Percentiles rank a stretch among this genome's conserved stretches.
Evolutionary conservation across 345 rosid genomes (phyloP).

Genomic region (Isatis tinctoria): DNA sequence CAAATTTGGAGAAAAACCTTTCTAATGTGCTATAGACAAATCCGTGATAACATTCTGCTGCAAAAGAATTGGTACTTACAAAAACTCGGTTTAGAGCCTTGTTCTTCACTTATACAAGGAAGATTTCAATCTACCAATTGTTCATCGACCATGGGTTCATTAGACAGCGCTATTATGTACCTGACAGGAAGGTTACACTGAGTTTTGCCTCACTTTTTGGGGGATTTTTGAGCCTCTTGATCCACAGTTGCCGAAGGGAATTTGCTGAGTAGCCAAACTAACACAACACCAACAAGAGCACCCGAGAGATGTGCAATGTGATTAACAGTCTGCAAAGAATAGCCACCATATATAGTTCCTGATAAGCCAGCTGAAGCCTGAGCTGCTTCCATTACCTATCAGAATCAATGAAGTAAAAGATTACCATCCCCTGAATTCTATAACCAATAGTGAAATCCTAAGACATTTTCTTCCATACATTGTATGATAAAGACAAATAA

Average conservation of each 20-base stretch:
- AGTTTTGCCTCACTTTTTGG: constrained; percentile 26
- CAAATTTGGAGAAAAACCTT: background rate
- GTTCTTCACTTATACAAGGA: background rate
- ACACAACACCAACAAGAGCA: constrained; percentile 74
- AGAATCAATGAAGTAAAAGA: background rate
- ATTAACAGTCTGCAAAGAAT: constrained; percentile 67
- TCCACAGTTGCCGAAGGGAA: constrained; percentile 53
- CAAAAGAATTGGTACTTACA: background rate
- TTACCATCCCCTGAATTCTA: background rate
- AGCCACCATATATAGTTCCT: constrained; percentile 48
- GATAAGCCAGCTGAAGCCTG: constrained; percentile 79
- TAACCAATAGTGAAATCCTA: background rate
- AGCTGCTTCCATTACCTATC: constrained; percentile 92
- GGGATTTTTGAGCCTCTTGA: constrained; percentile 21
- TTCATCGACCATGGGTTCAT: background rate
- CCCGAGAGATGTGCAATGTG: constrained; percentile 94
- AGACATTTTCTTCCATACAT: background rate
- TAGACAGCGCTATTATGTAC: background rate
- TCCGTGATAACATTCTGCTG: background rate
- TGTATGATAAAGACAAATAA: background rate
- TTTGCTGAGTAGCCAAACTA: constrained; percentile 80
- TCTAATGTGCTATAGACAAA: background rate
- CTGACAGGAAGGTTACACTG: background rate
- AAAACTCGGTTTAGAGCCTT: background rate
- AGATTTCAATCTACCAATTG: background rate